A percentile compares a stretch with the other conserved stretches of the same genome.
phyloP scores from a whole-genome alignment of 345 rosid species.

The Luvunga scandens region DNA sequence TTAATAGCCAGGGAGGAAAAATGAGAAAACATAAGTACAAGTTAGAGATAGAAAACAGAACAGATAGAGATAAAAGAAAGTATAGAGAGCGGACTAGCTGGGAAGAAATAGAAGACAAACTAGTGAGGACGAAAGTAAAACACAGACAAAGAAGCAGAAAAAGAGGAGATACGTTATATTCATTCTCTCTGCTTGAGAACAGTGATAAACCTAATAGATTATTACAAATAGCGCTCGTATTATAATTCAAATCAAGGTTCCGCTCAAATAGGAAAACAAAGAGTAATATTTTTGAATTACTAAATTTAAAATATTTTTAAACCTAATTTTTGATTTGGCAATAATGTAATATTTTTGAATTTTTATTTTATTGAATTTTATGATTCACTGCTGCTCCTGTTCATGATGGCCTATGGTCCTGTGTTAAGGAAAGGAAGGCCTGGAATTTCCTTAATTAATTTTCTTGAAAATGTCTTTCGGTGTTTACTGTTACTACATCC shows the following conservation, averaged over 20 bases:
- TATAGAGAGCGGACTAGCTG: background rate
- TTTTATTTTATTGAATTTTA: background rate
- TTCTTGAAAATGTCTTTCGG: background rate
- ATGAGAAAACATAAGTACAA: no score
- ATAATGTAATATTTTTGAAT: background rate
- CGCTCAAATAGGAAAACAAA: background rate
- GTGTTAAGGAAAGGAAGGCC: background rate
- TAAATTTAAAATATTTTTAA: no score
- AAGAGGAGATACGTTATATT: background rate
- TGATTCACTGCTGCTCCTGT: background rate
- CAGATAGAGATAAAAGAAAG: background rate
- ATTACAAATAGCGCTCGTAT: background rate
- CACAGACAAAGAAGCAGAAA: background rate
- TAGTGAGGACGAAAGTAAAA: background rate
- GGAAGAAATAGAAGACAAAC: background rate
- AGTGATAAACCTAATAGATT: background rate
- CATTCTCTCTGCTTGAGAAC: background rate
- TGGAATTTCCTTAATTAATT: background rate
- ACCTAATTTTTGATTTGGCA: background rate
- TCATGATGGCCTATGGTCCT: background rate
- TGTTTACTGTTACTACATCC: background rate
- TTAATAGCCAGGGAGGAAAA: no score
- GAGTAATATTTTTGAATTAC: background rate
- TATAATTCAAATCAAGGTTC: background rate
- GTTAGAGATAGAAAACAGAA: no score